Base-by-base conservation (phyloP, 176 grass and related monocot species). In the Aegilops sharonensis region DNA sequence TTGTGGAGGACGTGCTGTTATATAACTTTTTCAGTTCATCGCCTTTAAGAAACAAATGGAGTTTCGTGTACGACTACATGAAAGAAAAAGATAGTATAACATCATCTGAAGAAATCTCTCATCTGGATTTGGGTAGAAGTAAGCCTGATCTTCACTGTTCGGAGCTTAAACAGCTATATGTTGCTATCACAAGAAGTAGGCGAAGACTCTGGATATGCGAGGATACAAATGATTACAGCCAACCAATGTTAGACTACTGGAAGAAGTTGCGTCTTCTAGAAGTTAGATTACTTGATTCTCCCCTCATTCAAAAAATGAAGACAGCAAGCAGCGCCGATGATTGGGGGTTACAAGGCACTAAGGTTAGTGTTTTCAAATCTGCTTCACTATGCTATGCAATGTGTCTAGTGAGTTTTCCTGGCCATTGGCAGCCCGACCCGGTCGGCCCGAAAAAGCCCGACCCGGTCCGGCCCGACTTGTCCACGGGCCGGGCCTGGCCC, bases 111-210 rank as follows among this genome's bases (percentile, higher is more conserved):
- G 77, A 77, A 5, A 82, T 66, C 13, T 69, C 87, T 4, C 91
- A 83, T 89, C 83, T 88, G 2, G 87, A 9, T 39, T 97, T 94
- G 3, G 83, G 91, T 20, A 72, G 71, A 74, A 82, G 86, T 35
- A 81, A 57, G 64, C 90, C 90, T 71, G 47, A 89, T 90, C 87
- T 94, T 42, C 83, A 94, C 47, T 97, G 92, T 79, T 97, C 91
- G 71, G 94, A 97, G 83, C 86, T 97, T 75, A 92, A 97, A 88
- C 94, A 94, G 78, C 83, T 97, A 0, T 94, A 97, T 94, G 92
- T 94, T 10, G 92, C 94, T 21, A 89, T 94, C 39, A 94, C 94
- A 17, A 81, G 91, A 59, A 92, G 91, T 35, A 92, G 77, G 77
- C 94, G 92, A 86, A 85, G 94, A 54, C 45, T 97, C 0, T 97